These are phyloP conservation scores for Pyrus hybrid DNA, from an alignment of 331 rosid species.

Conservation along the genomic window DNA sequence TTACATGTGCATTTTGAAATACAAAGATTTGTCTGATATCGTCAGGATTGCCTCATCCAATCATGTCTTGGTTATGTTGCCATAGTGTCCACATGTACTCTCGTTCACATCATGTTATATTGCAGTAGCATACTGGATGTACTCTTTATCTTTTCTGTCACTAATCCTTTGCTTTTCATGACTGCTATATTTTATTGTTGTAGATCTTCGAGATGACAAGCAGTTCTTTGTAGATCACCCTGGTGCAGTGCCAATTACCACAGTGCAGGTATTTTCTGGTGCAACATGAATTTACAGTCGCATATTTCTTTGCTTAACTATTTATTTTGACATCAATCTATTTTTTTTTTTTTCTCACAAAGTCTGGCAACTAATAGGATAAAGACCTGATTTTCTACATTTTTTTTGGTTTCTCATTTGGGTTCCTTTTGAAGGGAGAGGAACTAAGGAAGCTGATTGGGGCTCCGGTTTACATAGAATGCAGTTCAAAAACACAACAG, in stretches of 20 bases:
- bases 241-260: slow-evolving; percentile 78
- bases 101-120: background rate
- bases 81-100: background rate
- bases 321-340: background rate
- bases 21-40: background rate
- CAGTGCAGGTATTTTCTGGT: slow-evolving; percentile 60
- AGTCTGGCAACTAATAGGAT: background rate
- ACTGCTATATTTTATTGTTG: slow-evolving; percentile 21
- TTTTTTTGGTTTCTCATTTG: slow-evolving; percentile 2
- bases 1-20: background rate
- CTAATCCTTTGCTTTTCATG: slow-evolving; percentile 6
- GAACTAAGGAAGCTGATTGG: slow-evolving; percentile 80
- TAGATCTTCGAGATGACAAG: slow-evolving; percentile 91
- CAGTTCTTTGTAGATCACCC: slow-evolving; percentile 82
- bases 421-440: slow-evolving; percentile 60
- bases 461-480: slow-evolving; percentile 77
- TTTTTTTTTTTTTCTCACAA: too few relatives aligned
- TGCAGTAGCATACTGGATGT: background rate
- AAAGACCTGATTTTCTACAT: background rate
- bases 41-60: background rate
- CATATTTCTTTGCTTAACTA: too few relatives aligned
- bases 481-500: slow-evolving; percentile 97
- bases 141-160: background rate
- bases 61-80: background rate
- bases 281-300: background rate